Evolutionary conservation across 2,329 filamentous ascomycete species (phyloP).

Genomic region (Stemphylium lycopersici): DNA sequence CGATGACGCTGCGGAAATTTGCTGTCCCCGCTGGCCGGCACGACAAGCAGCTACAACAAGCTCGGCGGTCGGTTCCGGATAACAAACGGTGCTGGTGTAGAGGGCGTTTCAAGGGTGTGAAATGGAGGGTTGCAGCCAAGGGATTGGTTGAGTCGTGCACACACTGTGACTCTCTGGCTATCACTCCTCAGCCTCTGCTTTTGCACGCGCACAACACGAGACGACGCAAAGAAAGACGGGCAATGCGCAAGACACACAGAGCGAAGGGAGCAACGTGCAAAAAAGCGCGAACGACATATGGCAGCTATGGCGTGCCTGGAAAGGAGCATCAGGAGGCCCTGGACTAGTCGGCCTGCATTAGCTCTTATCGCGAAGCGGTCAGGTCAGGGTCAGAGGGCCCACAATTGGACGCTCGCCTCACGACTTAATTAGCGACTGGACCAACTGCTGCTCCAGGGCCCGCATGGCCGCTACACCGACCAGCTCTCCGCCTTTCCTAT

Average conservation of each 20-base stretch:
- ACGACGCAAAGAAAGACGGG: not conserved
- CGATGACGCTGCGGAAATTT: constrained; percentile 7
- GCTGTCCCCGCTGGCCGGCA: constrained; percentile 3
- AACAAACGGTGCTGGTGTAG: constrained; percentile 26
- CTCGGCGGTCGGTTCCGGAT: constrained; percentile 14
- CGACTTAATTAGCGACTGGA: constrained; percentile 15
- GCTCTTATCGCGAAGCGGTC: constrained; percentile 13
- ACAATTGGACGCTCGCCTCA: constrained; percentile 14
- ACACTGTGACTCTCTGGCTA: no score
- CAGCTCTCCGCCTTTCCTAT: constrained; percentile 2
- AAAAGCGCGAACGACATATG: not conserved
- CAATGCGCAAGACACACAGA: constrained; percentile 2
- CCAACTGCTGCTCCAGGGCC: constrained; percentile 22
- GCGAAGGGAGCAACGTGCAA: constrained; percentile 11
- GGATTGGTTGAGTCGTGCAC: constrained; percentile 5
- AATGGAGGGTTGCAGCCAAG: constrained; percentile 8
- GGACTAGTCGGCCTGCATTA: constrained; percentile 13
- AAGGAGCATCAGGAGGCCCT: constrained; percentile 29
- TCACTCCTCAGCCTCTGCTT: no score
- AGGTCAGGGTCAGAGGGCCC: constrained; percentile 13
- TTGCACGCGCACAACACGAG: not conserved
- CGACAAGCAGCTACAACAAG: constrained; percentile 2
- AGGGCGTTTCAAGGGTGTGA: constrained; percentile 30
- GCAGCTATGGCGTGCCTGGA: constrained; percentile 6
- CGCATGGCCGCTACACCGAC: constrained; percentile 9